Evolutionary conservation across 73 alveolate genomes (phyloP), one percentile per base, ranked within the genome.

Genomic region (Stentor coeruleus): DNA sequence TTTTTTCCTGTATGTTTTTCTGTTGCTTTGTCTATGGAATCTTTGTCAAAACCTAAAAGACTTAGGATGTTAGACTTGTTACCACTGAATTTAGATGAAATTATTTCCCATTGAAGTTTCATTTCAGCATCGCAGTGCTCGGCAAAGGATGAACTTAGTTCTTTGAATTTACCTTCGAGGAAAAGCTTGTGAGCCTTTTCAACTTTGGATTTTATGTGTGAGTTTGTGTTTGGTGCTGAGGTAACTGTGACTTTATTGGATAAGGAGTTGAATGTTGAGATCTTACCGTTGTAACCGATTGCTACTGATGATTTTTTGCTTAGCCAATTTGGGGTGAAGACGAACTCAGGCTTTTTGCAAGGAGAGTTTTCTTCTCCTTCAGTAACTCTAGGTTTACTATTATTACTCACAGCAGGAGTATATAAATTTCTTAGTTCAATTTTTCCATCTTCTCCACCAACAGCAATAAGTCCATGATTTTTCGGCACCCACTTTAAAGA

Each of bases 1-100:
- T 84, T 88, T 74, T 85, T 93, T 58, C 98, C 98, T 35, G 92
- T 86, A 42, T 82, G 86, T 30, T 87, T 92, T 82, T 93, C 98
- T 38, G 93, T 93, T 77, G 89, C 93, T 73, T 79, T 39, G 30
- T 89, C 81, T 35, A 93, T 90, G 30, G 82, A 90, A 38, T 83
- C 60, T 28, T 74, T 74, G 36, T 90, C 90, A 35, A 91, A 88
- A 26, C 95, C 97, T 39, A 93, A 85, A 2, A 84, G 76, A 3
- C 77, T 74, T n/a, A 83, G 74, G n/a, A 88, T 38, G 4, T 87
- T 90, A 36, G 88, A 90, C 59, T 84, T 80, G 57, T 92, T 86
- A 42, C 84, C 87, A 14, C 74, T 28, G 39, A 66, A 33, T 33
- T 66, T 66, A 1, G 79, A 66, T 0, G 79, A 20, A 33, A 66